Conservation (phyloP, 306 rosid genomes). For the Astragalus membranaceus region DNA sequence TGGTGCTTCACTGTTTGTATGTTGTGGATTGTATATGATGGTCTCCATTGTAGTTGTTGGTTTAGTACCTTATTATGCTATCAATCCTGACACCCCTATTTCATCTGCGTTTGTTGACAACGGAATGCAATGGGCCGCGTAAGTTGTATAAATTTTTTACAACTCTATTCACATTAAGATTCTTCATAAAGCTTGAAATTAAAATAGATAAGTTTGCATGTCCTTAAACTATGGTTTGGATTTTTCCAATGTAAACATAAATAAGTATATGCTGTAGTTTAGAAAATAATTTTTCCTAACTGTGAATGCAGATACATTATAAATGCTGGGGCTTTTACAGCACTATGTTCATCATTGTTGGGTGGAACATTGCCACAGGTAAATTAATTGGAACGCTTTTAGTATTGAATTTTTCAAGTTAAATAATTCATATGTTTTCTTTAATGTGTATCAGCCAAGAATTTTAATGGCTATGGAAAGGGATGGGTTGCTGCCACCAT, state of each 20-base stretch:
- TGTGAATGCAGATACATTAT: constrained; percentile 60
- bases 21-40: too few relatives aligned
- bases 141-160: constrained; percentile 31
- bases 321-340: constrained; percentile 77
- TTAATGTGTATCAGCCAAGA: constrained; percentile 35
- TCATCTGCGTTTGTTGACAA: constrained; percentile 78
- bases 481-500: constrained; percentile 41
- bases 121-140: constrained; percentile 98
- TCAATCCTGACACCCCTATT: constrained; percentile 87
- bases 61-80: constrained; percentile 77
- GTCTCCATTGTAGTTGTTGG: constrained; percentile 82
- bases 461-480: constrained; percentile 49
- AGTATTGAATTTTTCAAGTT: not conserved
- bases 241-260: too few relatives aligned
- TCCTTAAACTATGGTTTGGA: not conserved
- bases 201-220: not conserved
- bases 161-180: not conserved
- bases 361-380: constrained; percentile 92
- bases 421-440: not conserved
- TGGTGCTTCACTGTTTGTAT: too few relatives aligned
- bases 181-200: not conserved
- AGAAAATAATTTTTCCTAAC: not conserved
- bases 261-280: too few relatives aligned
- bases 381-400: not conserved
- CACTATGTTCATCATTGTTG: constrained; percentile 79